Evolutionary conservation across 495 filamentous ascomycete species (phyloP).

Genomic region (Entonaema liquescens): DNA sequence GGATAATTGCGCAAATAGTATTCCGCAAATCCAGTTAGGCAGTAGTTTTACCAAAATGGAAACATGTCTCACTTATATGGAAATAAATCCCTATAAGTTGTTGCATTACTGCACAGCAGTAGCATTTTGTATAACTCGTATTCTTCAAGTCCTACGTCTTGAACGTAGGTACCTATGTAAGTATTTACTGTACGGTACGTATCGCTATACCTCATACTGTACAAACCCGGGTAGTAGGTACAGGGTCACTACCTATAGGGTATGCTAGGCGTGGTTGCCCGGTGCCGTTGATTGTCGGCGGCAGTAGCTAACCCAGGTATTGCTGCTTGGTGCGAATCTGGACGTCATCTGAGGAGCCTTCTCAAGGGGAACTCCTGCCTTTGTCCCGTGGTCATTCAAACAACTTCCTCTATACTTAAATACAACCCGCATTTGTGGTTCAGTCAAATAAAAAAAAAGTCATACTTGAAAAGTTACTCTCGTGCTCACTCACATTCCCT

Average conservation of each 20-base stretch:
- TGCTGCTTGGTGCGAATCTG: slow-evolving; percentile 21
- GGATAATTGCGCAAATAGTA: slow-evolving; percentile 29
- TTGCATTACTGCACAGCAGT: not conserved
- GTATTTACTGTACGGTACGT: not conserved
- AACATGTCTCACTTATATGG: slow-evolving; percentile 7
- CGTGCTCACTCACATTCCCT: not conserved
- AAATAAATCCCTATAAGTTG: not conserved
- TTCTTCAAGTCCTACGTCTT: no score
- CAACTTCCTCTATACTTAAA: not conserved
- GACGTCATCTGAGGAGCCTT: slow-evolving; percentile 40
- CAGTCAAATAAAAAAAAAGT: slow-evolving; percentile 10
- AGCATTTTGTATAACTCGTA: not conserved
- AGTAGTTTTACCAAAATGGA: slow-evolving; percentile 15
- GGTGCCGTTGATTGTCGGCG: slow-evolving; percentile 1
- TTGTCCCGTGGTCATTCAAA: slow-evolving; percentile 21
- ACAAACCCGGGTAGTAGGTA: not conserved
- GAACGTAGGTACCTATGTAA: not conserved
- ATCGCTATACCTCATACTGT: not conserved
- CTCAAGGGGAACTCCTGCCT: slow-evolving; percentile 14
- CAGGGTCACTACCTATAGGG: not conserved
- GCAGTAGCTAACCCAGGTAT: not conserved
- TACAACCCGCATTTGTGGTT: not conserved
- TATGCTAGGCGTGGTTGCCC: slow-evolving; percentile 11
- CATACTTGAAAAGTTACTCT: not conserved
- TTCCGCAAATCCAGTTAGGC: slow-evolving; percentile 17